Percentiles rank a stretch among this genome's conserved stretches.
Evolutionary conservation across 2,329 filamentous ascomycete genomes (phyloP).

Genomic region (Nigrospora sphaerica): DNA sequence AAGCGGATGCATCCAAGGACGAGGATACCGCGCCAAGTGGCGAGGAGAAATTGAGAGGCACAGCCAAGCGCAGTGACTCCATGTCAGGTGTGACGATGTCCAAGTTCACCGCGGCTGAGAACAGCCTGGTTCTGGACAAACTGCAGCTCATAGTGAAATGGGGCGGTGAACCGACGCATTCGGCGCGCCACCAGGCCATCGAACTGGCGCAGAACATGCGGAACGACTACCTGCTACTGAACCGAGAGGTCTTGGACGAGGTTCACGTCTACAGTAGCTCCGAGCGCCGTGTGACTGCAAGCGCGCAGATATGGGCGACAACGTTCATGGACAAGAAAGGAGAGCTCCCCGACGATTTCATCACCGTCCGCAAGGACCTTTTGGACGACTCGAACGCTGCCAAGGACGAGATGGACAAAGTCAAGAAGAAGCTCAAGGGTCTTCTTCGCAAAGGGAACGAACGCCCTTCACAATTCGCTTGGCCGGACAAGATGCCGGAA

Average conservation of each 20-base stretch:
- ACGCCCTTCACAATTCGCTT: constrained; percentile 93
- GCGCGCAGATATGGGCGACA: constrained; percentile 90
- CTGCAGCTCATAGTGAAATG: constrained; percentile 97
- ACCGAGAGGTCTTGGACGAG: constrained; percentile 84
- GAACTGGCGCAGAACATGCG: constrained; percentile 94
- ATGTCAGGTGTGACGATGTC: constrained; percentile 87
- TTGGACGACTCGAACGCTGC: constrained; percentile 96
- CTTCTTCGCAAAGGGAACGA: constrained; percentile 87
- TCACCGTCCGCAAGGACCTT: constrained; percentile 87
- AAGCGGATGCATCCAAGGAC: constrained; percentile 6
- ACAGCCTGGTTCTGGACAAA: constrained; percentile 90
- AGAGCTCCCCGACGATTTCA: constrained; percentile 77
- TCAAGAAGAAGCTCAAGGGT: constrained; percentile 98
- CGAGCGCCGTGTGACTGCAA: constrained; percentile 88
- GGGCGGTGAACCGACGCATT: constrained; percentile 97
- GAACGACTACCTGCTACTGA: constrained; percentile 88
- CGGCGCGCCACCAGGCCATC: constrained; percentile 89
- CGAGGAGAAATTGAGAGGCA: constrained; percentile 23
- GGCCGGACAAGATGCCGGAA: constrained; percentile 91
- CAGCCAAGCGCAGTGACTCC: constrained; percentile 63
- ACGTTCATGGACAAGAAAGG: constrained; percentile 77
- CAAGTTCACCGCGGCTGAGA: constrained; percentile 86
- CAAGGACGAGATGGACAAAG: constrained; percentile 99
- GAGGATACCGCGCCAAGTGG: constrained; percentile 11
- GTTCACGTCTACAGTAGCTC: constrained; percentile 95